Evolutionary conservation across 2,329 filamentous ascomycete species (phyloP), one percentile per base, ranked within the genome.

Genomic region (Penicillium sp.): DNA sequence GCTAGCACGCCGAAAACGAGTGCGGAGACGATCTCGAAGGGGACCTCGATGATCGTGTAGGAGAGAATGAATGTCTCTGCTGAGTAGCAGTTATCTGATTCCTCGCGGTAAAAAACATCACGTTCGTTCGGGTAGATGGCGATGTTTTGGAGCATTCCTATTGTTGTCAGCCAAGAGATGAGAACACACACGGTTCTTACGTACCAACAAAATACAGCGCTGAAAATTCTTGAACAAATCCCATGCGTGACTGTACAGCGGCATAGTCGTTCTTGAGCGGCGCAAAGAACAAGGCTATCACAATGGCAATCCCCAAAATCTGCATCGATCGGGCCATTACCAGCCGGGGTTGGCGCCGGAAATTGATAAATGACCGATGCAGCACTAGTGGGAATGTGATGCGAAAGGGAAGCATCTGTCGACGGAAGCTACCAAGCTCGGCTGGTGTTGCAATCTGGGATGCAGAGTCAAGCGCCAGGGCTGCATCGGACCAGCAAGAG

Each of bases 91-190:
- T 83, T 82, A 69, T 92, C 89, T 57, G 87, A 87, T 63, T 89
- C 83, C 73, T 92, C 89, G 61, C 86, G 82, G 67, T 91, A 90
- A 69, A 91, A 92, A 0, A 91, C 88, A 54, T 90, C 87, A 4
- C 87, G 81, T 67, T 91, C 89, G 40, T 77, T 77, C 0, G 89
- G 89, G 66, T 91, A 91, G 7, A 89, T 80, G 3, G 88, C 87
- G 4, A 91, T 86, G 65, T 91, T 91, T 69, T 92, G 88, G 12
- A 92, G 79, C 88, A 92, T 90, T 26, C 89, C 89, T 83, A 47
- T 18, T 15, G 2, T 11, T 11, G 15, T 33, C n/a, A 15, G 12
- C 18, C 11, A 22, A 20, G 20, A 14, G 7, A 2, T 20, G 15
- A 20, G n/a, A 40, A 6, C 9, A 23, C 5, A 22, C 14, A n/a